Conservation (phyloP, 371 early-diverging fungal species). For the Lichtheimia corymbifera region DNA sequence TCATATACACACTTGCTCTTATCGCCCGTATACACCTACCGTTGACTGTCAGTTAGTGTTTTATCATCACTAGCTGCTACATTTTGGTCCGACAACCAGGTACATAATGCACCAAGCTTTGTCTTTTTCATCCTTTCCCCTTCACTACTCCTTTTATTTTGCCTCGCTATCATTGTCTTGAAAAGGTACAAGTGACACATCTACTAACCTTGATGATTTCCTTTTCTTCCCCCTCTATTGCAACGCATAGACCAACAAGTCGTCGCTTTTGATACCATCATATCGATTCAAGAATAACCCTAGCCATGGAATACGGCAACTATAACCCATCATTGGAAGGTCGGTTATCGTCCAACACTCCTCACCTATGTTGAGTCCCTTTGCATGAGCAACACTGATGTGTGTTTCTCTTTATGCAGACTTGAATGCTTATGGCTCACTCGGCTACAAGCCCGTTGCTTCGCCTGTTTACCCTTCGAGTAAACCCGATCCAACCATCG, state of each 20-base stretch:
- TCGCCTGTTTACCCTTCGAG: constrained; percentile 3
- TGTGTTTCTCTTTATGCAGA: constrained; percentile 15
- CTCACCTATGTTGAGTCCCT: not conserved
- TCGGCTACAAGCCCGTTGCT: constrained; percentile 9
- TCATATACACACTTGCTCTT: not conserved
- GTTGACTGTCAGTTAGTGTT: not conserved
- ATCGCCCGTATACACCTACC: too few species aligned
- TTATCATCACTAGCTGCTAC: not conserved
- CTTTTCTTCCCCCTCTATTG: not conserved
- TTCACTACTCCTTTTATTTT: not conserved
- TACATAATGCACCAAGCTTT: not conserved
- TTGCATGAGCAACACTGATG: not conserved
- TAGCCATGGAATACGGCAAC: constrained; percentile 1
- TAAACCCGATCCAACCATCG: not conserved
- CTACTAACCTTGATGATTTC: not conserved
- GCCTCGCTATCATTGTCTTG: not conserved
- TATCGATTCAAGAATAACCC: not conserved
- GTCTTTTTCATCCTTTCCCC: not conserved
- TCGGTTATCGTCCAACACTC: not conserved
- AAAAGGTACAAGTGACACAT: too few species aligned
- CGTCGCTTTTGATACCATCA: not conserved
- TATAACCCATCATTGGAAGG: constrained; percentile 4
- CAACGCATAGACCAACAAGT: not conserved
- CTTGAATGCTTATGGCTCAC: constrained; percentile 10
- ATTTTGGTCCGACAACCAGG: constrained; percentile 1